Percentiles rank a stretch among this genome's conserved stretches.
phyloP scores from a whole-genome alignment of 257 asterid genomes.

The Solanum clarkiae region DNA sequence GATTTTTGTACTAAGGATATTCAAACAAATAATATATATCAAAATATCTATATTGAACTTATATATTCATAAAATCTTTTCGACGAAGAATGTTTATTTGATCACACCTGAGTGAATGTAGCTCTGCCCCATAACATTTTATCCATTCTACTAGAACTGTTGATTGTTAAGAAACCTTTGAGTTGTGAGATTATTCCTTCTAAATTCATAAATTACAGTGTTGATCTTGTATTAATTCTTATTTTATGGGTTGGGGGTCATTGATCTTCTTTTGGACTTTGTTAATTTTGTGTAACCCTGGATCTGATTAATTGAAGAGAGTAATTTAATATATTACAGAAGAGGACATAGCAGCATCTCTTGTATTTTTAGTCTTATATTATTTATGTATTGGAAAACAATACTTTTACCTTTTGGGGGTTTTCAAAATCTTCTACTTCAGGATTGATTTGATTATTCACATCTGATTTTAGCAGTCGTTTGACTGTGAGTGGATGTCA shows the following conservation, averaged over 20 bases:
- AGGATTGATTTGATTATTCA: background rate
- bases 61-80: too few species aligned
- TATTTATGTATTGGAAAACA: background rate
- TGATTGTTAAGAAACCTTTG: background rate
- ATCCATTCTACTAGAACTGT: rapidly evolving
- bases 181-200: background rate
- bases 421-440: background rate
- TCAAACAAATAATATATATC: too few species aligned
- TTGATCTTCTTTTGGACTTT: background rate
- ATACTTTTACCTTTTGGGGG: background rate
- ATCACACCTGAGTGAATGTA: rapidly evolving
- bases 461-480: background rate
- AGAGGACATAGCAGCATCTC: background rate
- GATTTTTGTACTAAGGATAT: too few species aligned
- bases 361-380: background rate
- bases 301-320: background rate
- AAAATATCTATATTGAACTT: too few species aligned
- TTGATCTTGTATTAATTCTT: background rate
- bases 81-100: too few species aligned
- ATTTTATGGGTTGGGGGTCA: background rate
- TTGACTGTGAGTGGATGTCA: background rate
- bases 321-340: background rate
- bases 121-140: too few species aligned
- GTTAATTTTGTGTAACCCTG: background rate
- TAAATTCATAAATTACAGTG: background rate